Percentiles rank a stretch among this genome's conserved stretches.
Evolutionary conservation across 2,329 filamentous ascomycete species (phyloP).

Genomic region (Paraphaeosphaeria minitans): DNA sequence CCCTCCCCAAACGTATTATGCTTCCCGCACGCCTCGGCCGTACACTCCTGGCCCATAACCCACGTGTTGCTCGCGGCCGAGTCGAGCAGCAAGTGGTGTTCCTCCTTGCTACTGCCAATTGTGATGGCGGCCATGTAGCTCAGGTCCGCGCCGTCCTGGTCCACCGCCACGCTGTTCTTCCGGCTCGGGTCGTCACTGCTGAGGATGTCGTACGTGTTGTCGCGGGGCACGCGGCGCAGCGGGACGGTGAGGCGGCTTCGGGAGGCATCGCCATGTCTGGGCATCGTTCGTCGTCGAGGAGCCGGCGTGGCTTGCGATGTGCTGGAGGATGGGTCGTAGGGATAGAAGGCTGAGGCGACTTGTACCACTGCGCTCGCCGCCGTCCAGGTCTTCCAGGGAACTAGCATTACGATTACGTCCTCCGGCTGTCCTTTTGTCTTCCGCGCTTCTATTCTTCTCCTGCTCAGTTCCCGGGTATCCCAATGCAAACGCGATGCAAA

Average conservation of each 20-base stretch:
- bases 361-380: conserved; percentile 34
- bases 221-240: conserved; percentile 45
- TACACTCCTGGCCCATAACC: conserved; percentile 78
- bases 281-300: conserved; percentile 15
- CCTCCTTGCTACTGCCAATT: conserved; percentile 56
- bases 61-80: conserved; percentile 71
- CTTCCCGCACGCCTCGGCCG: conserved; percentile 65
- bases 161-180: conserved; percentile 55
- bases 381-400: conserved; percentile 26
- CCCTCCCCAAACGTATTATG: conserved; percentile 72
- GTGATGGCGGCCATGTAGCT: conserved; percentile 60
- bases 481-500: not conserved
- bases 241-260: conserved; percentile 25
- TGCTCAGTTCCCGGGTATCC: not conserved
- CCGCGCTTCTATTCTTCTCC: too few species aligned
- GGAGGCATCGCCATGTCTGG: not conserved
- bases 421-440: not conserved
- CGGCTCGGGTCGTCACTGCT: conserved; percentile 37
- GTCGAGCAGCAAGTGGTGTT: conserved; percentile 61
- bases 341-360: conserved; percentile 42
- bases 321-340: conserved; percentile 31
- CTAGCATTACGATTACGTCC: conserved; percentile 31
- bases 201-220: conserved; percentile 55
- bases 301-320: conserved; percentile 12
- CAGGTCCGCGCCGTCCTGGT: conserved; percentile 60